Evolutionary conservation across 345 rosid genomes (phyloP).

Genomic region (Capsella bursapastoris): DNA sequence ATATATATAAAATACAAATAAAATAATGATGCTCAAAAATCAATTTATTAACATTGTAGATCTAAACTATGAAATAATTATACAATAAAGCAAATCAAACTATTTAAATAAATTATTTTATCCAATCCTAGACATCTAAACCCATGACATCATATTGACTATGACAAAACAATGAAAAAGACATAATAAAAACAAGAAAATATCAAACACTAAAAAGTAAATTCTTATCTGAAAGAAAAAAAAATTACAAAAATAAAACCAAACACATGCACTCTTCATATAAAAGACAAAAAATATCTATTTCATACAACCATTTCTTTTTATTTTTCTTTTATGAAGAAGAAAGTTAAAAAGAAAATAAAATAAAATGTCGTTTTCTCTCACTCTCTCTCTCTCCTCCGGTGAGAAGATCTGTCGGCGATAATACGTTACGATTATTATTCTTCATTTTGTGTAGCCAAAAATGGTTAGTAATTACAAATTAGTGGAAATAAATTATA

Average conservation of each 20-base stretch:
- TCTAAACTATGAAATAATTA: no score
- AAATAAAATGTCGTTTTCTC: neutral
- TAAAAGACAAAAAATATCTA: slow-evolving; percentile 27
- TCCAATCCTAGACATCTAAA: neutral
- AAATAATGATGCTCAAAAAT: no score
- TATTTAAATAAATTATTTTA: no score
- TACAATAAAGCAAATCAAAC: no score
- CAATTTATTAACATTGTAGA: no score
- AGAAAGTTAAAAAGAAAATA: no score
- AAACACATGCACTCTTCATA: slow-evolving; percentile 28
- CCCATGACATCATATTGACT: slow-evolving; percentile 15
- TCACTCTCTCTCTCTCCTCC: neutral
- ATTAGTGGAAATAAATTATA: slow-evolving; percentile 36
- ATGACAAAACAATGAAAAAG: slow-evolving; percentile 16
- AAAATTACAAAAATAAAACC: slow-evolving; percentile 8
- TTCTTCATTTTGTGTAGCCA: slow-evolving; percentile 3
- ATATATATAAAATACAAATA: no score
- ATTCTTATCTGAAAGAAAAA: neutral
- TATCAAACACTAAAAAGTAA: neutral
- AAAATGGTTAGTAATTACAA: slow-evolving; percentile 11
- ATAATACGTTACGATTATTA: slow-evolving; percentile 33
- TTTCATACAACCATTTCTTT: slow-evolving; percentile 25
- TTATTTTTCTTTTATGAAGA: no score
- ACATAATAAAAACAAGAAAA: slow-evolving; percentile 35
- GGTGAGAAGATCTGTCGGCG: slow-evolving; percentile 37